phyloP scores from a whole-genome alignment of 345 rosid genomes.

The Excoecaria agallocha region DNA sequence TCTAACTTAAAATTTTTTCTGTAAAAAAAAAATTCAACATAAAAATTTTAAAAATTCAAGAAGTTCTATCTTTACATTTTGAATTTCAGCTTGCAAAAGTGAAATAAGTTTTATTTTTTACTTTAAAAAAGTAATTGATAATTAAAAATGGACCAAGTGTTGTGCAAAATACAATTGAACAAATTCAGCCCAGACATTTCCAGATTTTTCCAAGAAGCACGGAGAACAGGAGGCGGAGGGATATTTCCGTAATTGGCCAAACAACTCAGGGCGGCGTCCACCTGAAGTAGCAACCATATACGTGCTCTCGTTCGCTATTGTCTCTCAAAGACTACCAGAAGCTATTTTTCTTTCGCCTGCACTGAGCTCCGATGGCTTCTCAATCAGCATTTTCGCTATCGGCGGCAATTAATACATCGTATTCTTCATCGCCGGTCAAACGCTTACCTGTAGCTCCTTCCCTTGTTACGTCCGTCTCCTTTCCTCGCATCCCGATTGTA shows the following conservation, averaged over 20 bases:
- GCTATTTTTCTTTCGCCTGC: background rate
- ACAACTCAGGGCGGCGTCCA: background rate
- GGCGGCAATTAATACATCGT: background rate
- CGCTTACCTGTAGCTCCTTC: background rate
- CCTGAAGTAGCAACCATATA: background rate
- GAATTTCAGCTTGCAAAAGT: too few species aligned
- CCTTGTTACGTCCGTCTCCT: background rate
- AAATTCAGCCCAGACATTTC: too few species aligned
- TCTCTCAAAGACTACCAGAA: background rate
- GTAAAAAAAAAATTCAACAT: too few species aligned
- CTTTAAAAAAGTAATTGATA: too few species aligned
- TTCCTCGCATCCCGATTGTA: background rate
- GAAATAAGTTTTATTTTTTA: too few species aligned
- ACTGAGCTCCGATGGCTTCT: conserved; percentile 6
- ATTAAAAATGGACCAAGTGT: too few species aligned
- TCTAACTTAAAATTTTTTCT: too few species aligned
- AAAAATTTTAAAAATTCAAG: too few species aligned
- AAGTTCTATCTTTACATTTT: too few species aligned
- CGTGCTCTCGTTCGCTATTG: background rate
- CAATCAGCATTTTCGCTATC: background rate
- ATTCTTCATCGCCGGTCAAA: background rate
- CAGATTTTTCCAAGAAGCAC: too few species aligned
- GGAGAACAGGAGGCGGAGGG: background rate
- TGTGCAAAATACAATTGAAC: too few species aligned
- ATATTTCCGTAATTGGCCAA: background rate